Percentiles rank a stretch among this genome's conserved stretches.
These are phyloP conservation scores for Backusella luteola DNA, from an alignment of 192 early-diverging fungal genomes.

Conservation along the genomic window DNA sequence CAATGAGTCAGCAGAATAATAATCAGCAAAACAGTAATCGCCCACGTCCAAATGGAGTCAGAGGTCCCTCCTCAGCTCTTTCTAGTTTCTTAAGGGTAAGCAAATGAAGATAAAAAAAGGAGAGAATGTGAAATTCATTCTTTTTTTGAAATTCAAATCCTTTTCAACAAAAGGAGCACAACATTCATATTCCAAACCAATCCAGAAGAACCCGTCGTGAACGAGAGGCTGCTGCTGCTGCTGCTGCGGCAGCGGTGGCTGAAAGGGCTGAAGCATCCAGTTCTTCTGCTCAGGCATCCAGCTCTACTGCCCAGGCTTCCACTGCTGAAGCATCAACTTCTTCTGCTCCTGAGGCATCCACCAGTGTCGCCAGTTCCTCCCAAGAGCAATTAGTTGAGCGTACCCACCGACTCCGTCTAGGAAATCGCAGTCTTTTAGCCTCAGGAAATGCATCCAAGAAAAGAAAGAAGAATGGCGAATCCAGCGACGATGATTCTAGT, in stretches of 20 bases:
- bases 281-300: conserved; percentile 8
- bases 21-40: background rate
- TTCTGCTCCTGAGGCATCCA: background rate
- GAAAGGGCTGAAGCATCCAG: conserved; percentile 16
- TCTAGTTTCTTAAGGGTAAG: conserved; percentile 47
- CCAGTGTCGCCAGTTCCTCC: background rate
- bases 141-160: background rate
- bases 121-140: background rate
- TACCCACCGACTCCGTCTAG: background rate
- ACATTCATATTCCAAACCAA: conserved; percentile 33
- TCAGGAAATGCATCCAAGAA: conserved; percentile 27
- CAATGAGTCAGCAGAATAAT: background rate
- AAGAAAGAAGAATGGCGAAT: conserved; percentile 13
- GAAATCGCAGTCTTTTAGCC: background rate
- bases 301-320: background rate
- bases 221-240: background rate
- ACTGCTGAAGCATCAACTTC: background rate
- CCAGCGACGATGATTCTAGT: conserved; percentile 18
- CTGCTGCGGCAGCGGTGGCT: background rate
- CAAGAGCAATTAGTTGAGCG: background rate
- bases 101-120: background rate
- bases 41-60: conserved; percentile 30
- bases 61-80: conserved; percentile 53
- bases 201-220: background rate
- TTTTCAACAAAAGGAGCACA: conserved; percentile 26